Base-by-base conservation (phyloP, 805 yeast genomes). In the Yarrowia sp. region DNA sequence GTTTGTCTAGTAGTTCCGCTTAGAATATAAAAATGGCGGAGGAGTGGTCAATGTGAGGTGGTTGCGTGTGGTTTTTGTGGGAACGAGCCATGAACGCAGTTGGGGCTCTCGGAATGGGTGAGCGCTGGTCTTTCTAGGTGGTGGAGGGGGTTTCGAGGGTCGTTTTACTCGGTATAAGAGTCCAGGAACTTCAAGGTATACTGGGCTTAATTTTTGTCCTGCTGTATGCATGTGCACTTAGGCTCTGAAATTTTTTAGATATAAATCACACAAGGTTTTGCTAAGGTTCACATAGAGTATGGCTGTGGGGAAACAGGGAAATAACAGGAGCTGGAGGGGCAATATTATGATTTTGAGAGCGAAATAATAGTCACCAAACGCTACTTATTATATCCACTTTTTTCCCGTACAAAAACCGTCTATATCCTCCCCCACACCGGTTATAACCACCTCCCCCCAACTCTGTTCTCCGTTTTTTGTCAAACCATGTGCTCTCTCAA, bases 31-130 rank as follows among this genome's bases (percentile, higher is more conserved):
- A 59, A 45, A 59, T 35, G 41, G 65, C 65, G 8, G 65, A 59
- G 52, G 65, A 22, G 63, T 36, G 63, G 26, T 56, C 38, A 41
- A 42, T 41, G 63, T 59, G 65, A 5, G 50, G 50, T 14, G 42
- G 42, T 42, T 45, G 65, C 65, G 65, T 45, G 50, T n/a, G 42
- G 52, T 4, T 42, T 41, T 35, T 59, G 32, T 32, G 42, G 16
- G 46, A 56, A 56, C 52, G 42, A 45, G 65, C 65, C 65, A 59
- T 59, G 65, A 59, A 59, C 65, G 65, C 65, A 59, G 65, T 56
- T 4, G 63, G 9, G 63, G 63, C 63, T 56, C 63, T 26, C 32
- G 32, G 32, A 26, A 26, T 26, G 32, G 32, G 32, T 26, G 32
- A 26, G 32, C 32, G 32, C 32, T 26, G 7, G 32, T 26, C 26